A percentile compares a stretch with the other conserved stretches of the same genome.
These are phyloP conservation scores for Starmerella geochares DNA, from an alignment of 805 yeast species.

Conservation along the genomic window DNA sequence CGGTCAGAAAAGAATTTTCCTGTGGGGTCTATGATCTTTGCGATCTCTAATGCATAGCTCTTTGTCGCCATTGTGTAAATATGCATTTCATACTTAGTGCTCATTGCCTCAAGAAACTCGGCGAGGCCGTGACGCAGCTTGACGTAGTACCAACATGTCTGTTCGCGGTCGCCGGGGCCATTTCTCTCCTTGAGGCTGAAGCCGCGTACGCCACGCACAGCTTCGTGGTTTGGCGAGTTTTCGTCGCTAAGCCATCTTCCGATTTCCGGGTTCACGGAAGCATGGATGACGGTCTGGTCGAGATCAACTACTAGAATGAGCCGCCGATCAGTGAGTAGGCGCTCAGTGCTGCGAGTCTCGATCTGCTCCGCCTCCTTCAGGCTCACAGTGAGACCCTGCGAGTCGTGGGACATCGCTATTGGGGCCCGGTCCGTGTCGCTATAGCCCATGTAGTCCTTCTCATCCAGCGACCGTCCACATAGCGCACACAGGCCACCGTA, in stretches of 20 bases:
- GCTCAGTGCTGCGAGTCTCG: constrained; percentile 54
- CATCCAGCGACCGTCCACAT: constrained; percentile 71
- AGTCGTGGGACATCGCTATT: constrained; percentile 81
- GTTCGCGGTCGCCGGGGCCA: constrained; percentile 32
- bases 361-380: constrained; percentile 76
- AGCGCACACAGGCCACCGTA: constrained; percentile 91
- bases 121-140: constrained; percentile 80
- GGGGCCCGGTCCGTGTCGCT: constrained; percentile 65
- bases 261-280: constrained; percentile 94
- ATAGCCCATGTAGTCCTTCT: constrained; percentile 66
- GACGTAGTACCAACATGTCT: constrained; percentile 73
- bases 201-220: constrained; percentile 68
- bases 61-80: constrained; percentile 98
- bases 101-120: constrained; percentile 56
- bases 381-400: constrained; percentile 72
- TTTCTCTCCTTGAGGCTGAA: constrained; percentile 69
- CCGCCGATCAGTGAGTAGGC: constrained; percentile 52
- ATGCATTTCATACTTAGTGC: constrained; percentile 72
- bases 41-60: constrained; percentile 81
- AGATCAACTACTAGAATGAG: constrained; percentile 87
- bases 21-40: constrained; percentile 82
- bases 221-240: constrained; percentile 69
- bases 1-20: constrained; percentile 83
- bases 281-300: constrained; percentile 95
- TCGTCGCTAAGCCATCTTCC: constrained; percentile 92